Conservation (phyloP, 164 flowering plant genomes). For the Magnolia changhungtana region DNA sequence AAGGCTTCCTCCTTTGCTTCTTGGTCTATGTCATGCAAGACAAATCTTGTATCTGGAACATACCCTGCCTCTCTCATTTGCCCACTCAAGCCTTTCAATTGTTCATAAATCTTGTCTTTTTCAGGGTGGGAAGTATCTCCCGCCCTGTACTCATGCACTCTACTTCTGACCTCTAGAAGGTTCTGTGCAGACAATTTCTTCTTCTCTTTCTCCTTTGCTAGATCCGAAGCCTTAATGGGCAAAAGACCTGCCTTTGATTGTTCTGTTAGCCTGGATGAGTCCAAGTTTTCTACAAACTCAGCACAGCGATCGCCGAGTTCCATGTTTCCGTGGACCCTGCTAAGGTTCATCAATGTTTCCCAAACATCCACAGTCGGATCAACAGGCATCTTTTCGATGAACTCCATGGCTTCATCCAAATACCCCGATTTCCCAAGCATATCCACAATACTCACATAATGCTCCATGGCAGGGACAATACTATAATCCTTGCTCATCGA, state of each 20-base stretch:
- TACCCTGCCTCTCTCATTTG: slow-evolving; percentile 72
- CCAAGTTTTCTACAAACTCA: slow-evolving; percentile 45
- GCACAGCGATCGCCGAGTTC: slow-evolving; percentile 71
- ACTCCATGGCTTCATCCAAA: slow-evolving; percentile 68
- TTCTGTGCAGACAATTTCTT: slow-evolving; percentile 35
- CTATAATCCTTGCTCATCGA: slow-evolving; percentile 57
- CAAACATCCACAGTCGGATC: slow-evolving; percentile 61
- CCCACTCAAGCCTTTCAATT: slow-evolving; percentile 37
- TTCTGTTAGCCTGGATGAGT: slow-evolving; percentile 50
- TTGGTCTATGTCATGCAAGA: slow-evolving; percentile 65
- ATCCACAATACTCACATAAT: slow-evolving; percentile 59
- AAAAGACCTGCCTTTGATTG: slow-evolving; percentile 55
- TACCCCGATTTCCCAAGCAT: slow-evolving; percentile 69
- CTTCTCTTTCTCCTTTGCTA: slow-evolving; percentile 44
- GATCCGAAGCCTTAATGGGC: slow-evolving; percentile 42
- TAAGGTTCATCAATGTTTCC: slow-evolving; percentile 63
- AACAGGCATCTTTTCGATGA: slow-evolving; percentile 60
- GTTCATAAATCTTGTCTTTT: slow-evolving; percentile 2
- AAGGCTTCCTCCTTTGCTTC: slow-evolving; percentile 70
- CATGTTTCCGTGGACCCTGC: slow-evolving; percentile 54
- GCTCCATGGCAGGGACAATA: slow-evolving; percentile 61
- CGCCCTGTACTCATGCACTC: slow-evolving; percentile 55
- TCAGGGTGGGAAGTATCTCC: slow-evolving; percentile 56
- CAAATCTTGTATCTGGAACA: slow-evolving; percentile 51
- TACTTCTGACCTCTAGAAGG: slow-evolving; percentile 33